phyloP scores from a whole-genome alignment of 148 eudicot species.

The Gaultheria prostrata region DNA sequence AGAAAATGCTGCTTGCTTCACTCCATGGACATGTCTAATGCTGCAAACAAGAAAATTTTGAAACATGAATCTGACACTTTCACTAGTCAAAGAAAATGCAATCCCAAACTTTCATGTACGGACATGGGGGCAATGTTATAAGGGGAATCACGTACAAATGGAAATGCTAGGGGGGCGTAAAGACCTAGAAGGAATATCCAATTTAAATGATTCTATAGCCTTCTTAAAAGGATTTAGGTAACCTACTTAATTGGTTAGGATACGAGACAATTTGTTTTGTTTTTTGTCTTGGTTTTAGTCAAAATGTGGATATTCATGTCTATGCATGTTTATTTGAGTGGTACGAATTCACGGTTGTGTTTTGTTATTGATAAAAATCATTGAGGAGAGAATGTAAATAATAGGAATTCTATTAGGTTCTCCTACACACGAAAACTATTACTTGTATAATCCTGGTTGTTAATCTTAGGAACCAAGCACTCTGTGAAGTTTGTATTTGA shows the following conservation, averaged over 20 bases:
- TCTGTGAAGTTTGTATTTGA: not conserved
- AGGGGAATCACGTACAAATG: not conserved
- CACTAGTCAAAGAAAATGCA: not conserved
- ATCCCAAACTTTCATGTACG: not conserved
- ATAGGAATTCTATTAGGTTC: not conserved
- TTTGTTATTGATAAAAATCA: too few relatives aligned
- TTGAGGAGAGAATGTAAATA: too few relatives aligned
- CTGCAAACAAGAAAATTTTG: not conserved
- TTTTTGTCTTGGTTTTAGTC: not conserved
- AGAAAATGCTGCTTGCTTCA: not conserved
- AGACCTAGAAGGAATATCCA: not conserved
- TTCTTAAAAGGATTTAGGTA: not conserved
- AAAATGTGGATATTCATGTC: not conserved
- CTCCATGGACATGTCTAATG: not conserved
- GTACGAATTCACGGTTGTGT: not conserved
- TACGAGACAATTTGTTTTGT: not conserved
- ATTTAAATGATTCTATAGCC: not conserved
- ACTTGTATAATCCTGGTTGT: not conserved
- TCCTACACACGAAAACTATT: not conserved
- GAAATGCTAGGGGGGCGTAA: not conserved
- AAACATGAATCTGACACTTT: not conserved
- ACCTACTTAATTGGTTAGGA: not conserved
- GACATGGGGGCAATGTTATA: not conserved
- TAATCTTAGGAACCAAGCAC: slow-evolving; percentile 9
- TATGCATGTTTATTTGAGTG: not conserved